Evolutionary conservation across 352 stramenopile species (phyloP).

Genomic region (Phytophthora cactorum): DNA sequence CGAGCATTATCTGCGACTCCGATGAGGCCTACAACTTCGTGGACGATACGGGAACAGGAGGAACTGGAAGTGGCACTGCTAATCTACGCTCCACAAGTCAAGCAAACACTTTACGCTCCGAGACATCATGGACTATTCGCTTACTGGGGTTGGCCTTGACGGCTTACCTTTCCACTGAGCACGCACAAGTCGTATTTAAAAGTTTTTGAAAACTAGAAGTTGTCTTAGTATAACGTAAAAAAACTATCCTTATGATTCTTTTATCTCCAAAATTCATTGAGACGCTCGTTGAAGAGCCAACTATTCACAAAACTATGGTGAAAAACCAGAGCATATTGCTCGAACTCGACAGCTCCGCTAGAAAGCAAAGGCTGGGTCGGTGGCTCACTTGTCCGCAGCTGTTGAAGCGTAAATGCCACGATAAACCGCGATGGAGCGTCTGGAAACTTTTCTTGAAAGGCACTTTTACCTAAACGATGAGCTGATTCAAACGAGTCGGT

Average conservation of each 20-base stretch:
- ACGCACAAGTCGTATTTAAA: conserved; percentile 13
- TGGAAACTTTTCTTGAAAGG: conserved; percentile 23
- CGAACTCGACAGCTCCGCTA: conserved; percentile 23
- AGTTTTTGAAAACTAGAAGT: not conserved
- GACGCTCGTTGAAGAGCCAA: conserved; percentile 34
- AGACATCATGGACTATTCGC: not conserved
- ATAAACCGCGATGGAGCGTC: conserved; percentile 25
- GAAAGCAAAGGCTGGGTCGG: conserved; percentile 1
- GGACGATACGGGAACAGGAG: conserved; percentile 10
- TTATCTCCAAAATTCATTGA: conserved; percentile 30
- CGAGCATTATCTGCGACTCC: conserved; percentile 60
- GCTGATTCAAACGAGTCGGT: conserved; percentile 21
- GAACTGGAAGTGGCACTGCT: conserved; percentile 5
- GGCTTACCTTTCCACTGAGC: not conserved
- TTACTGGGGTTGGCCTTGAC: conserved; percentile 6
- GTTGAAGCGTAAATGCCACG: conserved; percentile 30
- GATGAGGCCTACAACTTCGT: conserved; percentile 23
- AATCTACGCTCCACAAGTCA: conserved; percentile 27
- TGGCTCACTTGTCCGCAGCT: conserved; percentile 10
- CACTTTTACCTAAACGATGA: conserved; percentile 1
- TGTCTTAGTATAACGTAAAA: not conserved
- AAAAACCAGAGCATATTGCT: conserved; percentile 29
- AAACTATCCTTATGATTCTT: not conserved
- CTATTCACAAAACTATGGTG: conserved; percentile 36
- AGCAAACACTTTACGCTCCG: conserved; percentile 1